Percentiles rank a stretch among this genome's conserved stretches.
Conservation (phyloP, 345 rosid species). For the Kernera saxatilis region DNA sequence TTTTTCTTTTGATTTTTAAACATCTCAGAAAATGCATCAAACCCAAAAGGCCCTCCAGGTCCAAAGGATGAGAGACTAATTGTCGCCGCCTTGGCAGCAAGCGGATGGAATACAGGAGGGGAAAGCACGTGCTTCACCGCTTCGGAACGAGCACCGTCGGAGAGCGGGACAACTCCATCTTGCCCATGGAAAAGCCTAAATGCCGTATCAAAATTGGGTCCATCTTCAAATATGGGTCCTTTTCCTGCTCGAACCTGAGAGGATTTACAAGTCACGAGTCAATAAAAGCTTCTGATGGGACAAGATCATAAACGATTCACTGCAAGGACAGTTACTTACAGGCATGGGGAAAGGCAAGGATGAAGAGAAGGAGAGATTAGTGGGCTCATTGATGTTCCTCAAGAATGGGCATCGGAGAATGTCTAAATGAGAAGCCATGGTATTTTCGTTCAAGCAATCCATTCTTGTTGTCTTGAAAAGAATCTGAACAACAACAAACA, state of each 20-base stretch:
- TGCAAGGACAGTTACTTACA: constrained; percentile 39
- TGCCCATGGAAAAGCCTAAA: constrained; percentile 90
- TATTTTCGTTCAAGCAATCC: constrained; percentile 53
- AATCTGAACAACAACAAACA: constrained; percentile 17
- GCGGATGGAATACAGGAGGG: constrained; percentile 65
- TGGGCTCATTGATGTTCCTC: constrained; percentile 95
- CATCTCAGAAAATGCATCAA: constrained; percentile 67
- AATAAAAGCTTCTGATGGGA: not conserved
- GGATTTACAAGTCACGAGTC: not conserved
- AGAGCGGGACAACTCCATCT: constrained; percentile 95
- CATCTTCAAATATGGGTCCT: constrained; percentile 99
- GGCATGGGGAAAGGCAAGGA: constrained; percentile 64
- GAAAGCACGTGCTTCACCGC: constrained; percentile 29
- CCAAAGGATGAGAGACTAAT: constrained; percentile 95
- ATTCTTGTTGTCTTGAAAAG: constrained; percentile 28
- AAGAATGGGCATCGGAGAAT: constrained; percentile 81
- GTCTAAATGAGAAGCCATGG: constrained; percentile 44
- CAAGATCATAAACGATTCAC: not conserved
- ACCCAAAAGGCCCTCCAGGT: constrained; percentile 74
- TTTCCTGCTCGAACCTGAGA: constrained; percentile 50
- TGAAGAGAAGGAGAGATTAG: constrained; percentile 73
- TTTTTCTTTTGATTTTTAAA: constrained; percentile 53
- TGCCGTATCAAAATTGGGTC: constrained; percentile 87
- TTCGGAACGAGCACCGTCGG: constrained; percentile 41
- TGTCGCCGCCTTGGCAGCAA: constrained; percentile 94